Base-by-base conservation (phyloP, 306 rosid species). In the Betula pendula region DNA sequence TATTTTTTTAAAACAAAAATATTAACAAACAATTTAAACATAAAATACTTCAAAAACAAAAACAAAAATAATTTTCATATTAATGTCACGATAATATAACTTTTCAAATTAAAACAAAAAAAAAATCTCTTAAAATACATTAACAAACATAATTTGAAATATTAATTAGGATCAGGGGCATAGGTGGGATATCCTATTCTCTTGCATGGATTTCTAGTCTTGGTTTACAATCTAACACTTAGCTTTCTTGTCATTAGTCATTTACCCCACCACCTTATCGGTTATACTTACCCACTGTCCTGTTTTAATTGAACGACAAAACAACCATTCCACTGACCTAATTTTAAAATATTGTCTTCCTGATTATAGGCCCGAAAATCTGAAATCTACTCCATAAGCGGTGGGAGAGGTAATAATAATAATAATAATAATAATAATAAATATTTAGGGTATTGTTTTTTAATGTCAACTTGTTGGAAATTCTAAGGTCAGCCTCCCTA, bases 211-310 rank as follows among this genome's bases (percentile, higher is more conserved):
- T 33, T 31, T 62, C 44, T 29, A 55, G 2, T 22, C 63, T 24
- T 55, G 29, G n/a, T 31, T 60, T 70, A 73, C 75, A 71, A 70
- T 79, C 81, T 58, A 70, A 50, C 58, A 53, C 49, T 52, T 74
- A 79, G 72, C 86, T 70, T 62, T 79, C 56, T 56, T 80, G 79
- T 72, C 72, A 71, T 59, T 24, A 6, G 72, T 79, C 73, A 67
- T 70, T 79, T 72, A 25, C 1, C 72, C 22, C 38, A 70, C 58
- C 72, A 48, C 79, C 78, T 79, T 72, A 68, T 79, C 84, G 25
- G 35, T 33, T 65, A 63, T 11, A 70, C 80, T 78, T 44, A 2
- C 75, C 75, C 38, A 35, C 22, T 71, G 14, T 13, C 44, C 19
- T 27, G 5, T 33, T n/a, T 77, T 49, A 45, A 1, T 58, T 8